phyloP scores from a whole-genome alignment of 1,284 basidiomycete species.

The Phellopilus nigrolimitatus region DNA sequence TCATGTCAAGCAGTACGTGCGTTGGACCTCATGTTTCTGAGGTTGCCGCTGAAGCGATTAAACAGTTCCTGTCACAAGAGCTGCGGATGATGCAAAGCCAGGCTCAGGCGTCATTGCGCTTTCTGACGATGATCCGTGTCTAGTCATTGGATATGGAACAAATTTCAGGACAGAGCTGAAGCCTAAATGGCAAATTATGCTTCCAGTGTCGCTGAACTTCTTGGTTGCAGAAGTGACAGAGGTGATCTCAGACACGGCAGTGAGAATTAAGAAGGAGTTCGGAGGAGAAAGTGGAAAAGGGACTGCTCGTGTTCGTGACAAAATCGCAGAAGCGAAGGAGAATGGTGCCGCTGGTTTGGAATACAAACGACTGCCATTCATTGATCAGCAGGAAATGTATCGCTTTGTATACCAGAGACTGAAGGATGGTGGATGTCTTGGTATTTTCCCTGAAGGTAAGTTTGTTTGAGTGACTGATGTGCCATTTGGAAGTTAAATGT shows the following conservation, averaged over 20 bases:
- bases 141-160: constrained; percentile 79
- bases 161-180: constrained; percentile 75
- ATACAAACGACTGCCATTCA: constrained; percentile 78
- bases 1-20: constrained; percentile 89
- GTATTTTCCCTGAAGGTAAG: constrained; percentile 94
- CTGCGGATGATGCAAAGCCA: constrained; percentile 81
- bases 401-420: constrained; percentile 88
- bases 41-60: constrained; percentile 1
- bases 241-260: constrained; percentile 84
- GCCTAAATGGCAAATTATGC: constrained; percentile 83
- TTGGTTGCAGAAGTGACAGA: constrained; percentile 82
- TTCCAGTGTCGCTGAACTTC: constrained; percentile 81
- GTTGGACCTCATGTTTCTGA: background rate
- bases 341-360: constrained; percentile 57
- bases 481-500: constrained; percentile 9
- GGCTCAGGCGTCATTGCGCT: constrained; percentile 76
- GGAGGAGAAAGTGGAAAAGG: constrained; percentile 77
- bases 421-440: constrained; percentile 85
- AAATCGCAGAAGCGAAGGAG: constrained; percentile 49
- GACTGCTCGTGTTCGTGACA: constrained; percentile 66
- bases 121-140: constrained; percentile 71
- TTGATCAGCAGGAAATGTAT: constrained; percentile 96
- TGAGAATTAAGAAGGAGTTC: constrained; percentile 87
- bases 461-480: constrained; percentile 14
- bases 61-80: constrained; percentile 88